Base-by-base conservation (phyloP, 495 filamentous ascomycete genomes). In the Neurospora sp. region DNA sequence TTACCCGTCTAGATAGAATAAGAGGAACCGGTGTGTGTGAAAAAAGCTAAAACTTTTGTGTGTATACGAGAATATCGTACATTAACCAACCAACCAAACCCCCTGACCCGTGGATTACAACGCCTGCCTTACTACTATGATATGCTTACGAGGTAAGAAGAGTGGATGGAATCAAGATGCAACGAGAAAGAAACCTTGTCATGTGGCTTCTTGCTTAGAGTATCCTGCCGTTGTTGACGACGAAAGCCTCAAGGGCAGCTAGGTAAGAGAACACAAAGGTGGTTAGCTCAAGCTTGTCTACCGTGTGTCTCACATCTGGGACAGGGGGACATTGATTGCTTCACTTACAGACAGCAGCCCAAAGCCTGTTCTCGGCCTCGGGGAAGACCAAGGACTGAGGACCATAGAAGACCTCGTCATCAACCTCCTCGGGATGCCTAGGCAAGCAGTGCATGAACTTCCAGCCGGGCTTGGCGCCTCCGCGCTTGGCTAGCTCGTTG, bases 371-470 rank as follows among this genome's bases (percentile, higher is more conserved):
- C 83, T 98, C 96, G 4, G 93, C 96, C 82, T 99, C 96, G 16
- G 87, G 88, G 83, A 97, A 99, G 22, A 98, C 96, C 69, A 99
- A 82, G 40, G 90, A 94, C 75, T 91, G 86, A 0, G 84, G 81
- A 41, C 91, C 89, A 78, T 98, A 97, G 79, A 98, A 97, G 2
- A 99, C 94, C 76, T 93, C 94, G 79, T 99, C 94, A 70, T 88
- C 89, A 9, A 98, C 96, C 83, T 99, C 96, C 82, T 99, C 95
- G 0, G 86, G 88, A 76, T 99, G 94, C 70, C 96, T 87, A n/a
- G 96, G 96, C 70, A 99, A 81, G 79, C 96, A 99, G 86, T 99
- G 96, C 96, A 99, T 98, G 78, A 98, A 99, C 82, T 92, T 94
- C 96, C 96, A 99, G 73, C 86, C 85, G 40, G 91, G 86, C 79